Conservation (phyloP, 441 rosid genomes). For the Euphorbia celastroides region DNA sequence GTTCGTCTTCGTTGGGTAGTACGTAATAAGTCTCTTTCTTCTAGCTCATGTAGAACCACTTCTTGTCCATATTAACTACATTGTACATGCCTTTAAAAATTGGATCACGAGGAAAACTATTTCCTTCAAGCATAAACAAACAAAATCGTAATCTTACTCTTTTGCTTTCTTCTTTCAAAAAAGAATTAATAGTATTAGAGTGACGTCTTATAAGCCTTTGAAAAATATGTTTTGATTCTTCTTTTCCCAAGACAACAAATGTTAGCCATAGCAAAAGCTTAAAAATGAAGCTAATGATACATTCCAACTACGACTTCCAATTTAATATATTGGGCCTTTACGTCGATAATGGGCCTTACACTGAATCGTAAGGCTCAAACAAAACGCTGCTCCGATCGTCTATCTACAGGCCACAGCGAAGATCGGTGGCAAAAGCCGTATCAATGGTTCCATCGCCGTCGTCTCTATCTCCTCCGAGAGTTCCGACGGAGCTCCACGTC, state of each 20-base stretch:
- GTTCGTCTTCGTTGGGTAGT: neutral
- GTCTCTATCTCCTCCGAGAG: conserved; percentile 52
- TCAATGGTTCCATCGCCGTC: conserved; percentile 38
- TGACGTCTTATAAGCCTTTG: too few relatives aligned
- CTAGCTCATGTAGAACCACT: neutral
- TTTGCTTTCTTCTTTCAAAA: neutral
- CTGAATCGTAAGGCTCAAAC: neutral
- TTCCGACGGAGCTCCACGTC: conserved; percentile 70
- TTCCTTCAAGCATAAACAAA: neutral
- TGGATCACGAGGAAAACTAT: neutral
- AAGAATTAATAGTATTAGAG: neutral
- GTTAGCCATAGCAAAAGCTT: too few relatives aligned
- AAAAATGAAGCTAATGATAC: too few relatives aligned
- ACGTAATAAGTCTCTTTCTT: neutral
- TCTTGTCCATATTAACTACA: neutral
- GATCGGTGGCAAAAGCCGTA: conserved; percentile 13
- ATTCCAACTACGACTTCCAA: too few relatives aligned
- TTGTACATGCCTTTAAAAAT: neutral
- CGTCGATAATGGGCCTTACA: neutral
- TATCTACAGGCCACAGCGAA: neutral
- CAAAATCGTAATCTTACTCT: neutral
- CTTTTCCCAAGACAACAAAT: too few relatives aligned
- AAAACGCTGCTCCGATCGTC: neutral
- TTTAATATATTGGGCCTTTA: neutral
- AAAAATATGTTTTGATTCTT: too few relatives aligned